phyloP scores from a whole-genome alignment of 1,284 basidiomycete species.

The Moesziomyces aphidis region DNA sequence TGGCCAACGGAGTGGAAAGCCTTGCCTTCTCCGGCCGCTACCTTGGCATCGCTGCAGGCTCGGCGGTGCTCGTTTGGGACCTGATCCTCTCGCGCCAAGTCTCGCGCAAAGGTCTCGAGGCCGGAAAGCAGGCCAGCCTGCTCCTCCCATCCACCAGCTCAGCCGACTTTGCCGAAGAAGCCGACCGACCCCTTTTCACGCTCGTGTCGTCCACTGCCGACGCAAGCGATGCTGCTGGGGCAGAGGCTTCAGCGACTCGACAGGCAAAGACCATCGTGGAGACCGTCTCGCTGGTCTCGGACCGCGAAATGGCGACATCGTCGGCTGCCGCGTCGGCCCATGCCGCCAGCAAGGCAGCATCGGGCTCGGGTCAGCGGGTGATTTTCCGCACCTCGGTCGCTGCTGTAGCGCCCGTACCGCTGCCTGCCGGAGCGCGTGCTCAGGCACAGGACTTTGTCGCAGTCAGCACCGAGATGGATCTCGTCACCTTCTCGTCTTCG shows the following conservation, averaged over 20 bases:
- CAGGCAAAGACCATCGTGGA: slow-evolving; percentile 30
- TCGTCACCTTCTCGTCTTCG: slow-evolving; percentile 46
- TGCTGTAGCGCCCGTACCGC: slow-evolving; percentile 26
- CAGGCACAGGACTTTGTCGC: slow-evolving; percentile 37
- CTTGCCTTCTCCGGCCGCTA: slow-evolving; percentile 55
- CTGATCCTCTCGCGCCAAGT: slow-evolving; percentile 55
- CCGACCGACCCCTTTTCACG: slow-evolving; percentile 19
- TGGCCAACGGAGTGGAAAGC: slow-evolving; percentile 24
- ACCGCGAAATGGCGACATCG: slow-evolving; percentile 26
- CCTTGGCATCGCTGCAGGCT: slow-evolving; percentile 36
- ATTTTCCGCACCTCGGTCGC: slow-evolving; percentile 22
- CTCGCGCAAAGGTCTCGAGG: slow-evolving; percentile 21
- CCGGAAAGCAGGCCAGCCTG: slow-evolving; percentile 15
- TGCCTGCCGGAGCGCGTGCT: slow-evolving; percentile 12
- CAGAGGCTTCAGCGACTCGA: neutral
- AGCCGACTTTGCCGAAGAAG: slow-evolving; percentile 1
- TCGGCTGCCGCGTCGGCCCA: slow-evolving; percentile 2
- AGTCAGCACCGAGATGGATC: slow-evolving; percentile 48
- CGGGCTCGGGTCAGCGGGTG: slow-evolving; percentile 1
- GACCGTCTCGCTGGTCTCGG: slow-evolving; percentile 35
- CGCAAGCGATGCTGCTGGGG: neutral
- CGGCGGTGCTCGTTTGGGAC: slow-evolving; percentile 57
- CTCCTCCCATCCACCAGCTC: slow-evolving; percentile 11
- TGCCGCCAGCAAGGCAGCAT: slow-evolving; percentile 1
- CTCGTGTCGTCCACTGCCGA: slow-evolving; percentile 14